Percentiles rank a stretch among this genome's conserved stretches.
These are phyloP conservation scores for Aspergillus amoenus DNA, from an alignment of 2,329 filamentous ascomycete species.

Conservation along the genomic window DNA sequence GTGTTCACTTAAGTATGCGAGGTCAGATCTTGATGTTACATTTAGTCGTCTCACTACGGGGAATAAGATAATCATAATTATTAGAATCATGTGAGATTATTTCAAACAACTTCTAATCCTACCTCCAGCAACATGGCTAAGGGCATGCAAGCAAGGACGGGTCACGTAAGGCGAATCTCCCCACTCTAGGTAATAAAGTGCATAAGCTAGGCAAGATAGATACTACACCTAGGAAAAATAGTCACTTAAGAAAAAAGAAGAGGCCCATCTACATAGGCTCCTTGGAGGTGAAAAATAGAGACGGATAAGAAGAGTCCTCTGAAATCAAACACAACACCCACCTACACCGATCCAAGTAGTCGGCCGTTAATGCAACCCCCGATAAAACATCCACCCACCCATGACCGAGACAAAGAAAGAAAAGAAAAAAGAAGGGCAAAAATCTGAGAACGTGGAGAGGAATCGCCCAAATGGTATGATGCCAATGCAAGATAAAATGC, in stretches of 20 bases:
- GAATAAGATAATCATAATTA: neutral
- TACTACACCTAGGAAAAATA: conserved; percentile 12
- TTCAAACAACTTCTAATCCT: neutral
- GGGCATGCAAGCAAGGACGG: neutral
- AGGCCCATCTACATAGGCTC: neutral
- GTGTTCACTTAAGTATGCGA: too few relatives aligned
- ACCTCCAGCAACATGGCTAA: neutral
- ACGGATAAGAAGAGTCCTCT: neutral
- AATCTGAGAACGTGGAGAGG: neutral
- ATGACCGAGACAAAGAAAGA: neutral
- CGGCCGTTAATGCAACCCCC: conserved; percentile 16
- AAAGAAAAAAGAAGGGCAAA: neutral
- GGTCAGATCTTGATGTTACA: neutral
- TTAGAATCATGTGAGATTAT: conserved; percentile 2
- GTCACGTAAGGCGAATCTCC: neutral
- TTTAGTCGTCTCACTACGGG: neutral
- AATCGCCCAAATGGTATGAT: conserved; percentile 4
- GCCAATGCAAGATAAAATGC: conserved; percentile 10
- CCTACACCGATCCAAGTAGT: conserved; percentile 16
- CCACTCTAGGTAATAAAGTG: conserved; percentile 8
- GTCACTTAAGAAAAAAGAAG: conserved; percentile 4
- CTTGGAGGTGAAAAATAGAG: neutral
- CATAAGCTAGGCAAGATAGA: conserved; percentile 5
- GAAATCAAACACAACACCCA: conserved; percentile 11
- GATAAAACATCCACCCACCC: conserved; percentile 11